phyloP scores from a whole-genome alignment of 352 stramenopile species.

The Aphanomyces astaci region DNA sequence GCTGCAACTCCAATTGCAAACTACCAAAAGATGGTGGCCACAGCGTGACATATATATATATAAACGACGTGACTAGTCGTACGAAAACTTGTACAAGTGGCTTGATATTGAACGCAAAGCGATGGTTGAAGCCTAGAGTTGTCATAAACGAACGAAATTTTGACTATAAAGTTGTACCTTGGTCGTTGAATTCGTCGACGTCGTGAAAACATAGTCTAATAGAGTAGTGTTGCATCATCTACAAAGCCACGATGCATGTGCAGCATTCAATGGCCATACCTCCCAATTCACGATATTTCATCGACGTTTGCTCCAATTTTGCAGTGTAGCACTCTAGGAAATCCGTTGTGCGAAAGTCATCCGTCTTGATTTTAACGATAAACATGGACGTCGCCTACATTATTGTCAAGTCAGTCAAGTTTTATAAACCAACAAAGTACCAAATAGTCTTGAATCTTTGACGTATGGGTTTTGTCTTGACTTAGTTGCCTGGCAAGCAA shows the following conservation, averaged over 20 bases:
- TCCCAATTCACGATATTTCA: not conserved
- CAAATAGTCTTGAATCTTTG: slow-evolving; percentile 12
- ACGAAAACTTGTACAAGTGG: slow-evolving; percentile 16
- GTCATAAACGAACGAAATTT: too few species aligned
- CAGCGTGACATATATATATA: not conserved
- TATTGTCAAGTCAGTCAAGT: too few species aligned
- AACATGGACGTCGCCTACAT: not conserved
- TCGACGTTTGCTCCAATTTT: not conserved
- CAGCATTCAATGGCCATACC: slow-evolving; percentile 1
- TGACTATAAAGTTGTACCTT: too few species aligned
- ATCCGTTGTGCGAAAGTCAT: not conserved
- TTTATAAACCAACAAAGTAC: slow-evolving; percentile 10
- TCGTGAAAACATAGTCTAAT: not conserved
- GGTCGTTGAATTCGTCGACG: not conserved
- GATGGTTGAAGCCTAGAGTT: not conserved
- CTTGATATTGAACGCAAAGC: slow-evolving; percentile 2
- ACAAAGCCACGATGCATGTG: too few species aligned
- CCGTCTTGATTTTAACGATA: not conserved
- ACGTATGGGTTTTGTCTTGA: not conserved
- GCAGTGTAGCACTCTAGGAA: not conserved
- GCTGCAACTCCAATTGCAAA: slow-evolving; percentile 17
- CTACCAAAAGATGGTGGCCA: not conserved
- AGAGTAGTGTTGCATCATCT: not conserved
- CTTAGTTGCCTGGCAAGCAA: not conserved
- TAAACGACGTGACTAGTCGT: not conserved